Evolutionary conservation across 257 asterid species (phyloP).

Genomic region (Solanum tarapatanum): DNA sequence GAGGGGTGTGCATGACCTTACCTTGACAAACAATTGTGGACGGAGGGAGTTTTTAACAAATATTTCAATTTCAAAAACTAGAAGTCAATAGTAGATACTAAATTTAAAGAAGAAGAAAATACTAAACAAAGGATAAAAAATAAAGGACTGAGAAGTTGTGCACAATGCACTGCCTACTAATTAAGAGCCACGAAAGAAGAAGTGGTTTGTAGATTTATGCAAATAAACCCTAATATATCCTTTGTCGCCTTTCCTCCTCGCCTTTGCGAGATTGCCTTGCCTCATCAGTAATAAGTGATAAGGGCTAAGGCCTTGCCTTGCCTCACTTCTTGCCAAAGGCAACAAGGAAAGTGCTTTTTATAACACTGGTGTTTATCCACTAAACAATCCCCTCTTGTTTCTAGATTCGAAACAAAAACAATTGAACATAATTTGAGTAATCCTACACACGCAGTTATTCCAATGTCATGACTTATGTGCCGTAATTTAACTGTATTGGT

Average conservation of each 20-base stretch:
- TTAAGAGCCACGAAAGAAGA: neutral
- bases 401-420: neutral
- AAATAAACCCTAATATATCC: neutral
- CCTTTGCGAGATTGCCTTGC: neutral
- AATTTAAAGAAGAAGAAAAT: neutral
- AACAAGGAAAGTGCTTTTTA: too few relatives aligned
- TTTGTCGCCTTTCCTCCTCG: neutral
- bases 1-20: too few relatives aligned
- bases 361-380: neutral
- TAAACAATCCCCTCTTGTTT: neutral
- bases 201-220: neutral
- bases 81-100: neutral
- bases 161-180: neutral
- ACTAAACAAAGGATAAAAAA: neutral
- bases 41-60: neutral
- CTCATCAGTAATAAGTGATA: neutral
- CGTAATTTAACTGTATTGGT: neutral
- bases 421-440: neutral
- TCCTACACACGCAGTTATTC: neutral
- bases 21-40: too few relatives aligned
- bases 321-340: too few relatives aligned
- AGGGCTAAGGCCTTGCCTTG: too few relatives aligned
- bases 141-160: neutral
- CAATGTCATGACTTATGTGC: neutral
- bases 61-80: neutral